Percentiles rank a stretch among this genome's conserved stretches.
Evolutionary conservation across 2,329 filamentous ascomycete species (phyloP).

Genomic region (Emydomyces testavorans): DNA sequence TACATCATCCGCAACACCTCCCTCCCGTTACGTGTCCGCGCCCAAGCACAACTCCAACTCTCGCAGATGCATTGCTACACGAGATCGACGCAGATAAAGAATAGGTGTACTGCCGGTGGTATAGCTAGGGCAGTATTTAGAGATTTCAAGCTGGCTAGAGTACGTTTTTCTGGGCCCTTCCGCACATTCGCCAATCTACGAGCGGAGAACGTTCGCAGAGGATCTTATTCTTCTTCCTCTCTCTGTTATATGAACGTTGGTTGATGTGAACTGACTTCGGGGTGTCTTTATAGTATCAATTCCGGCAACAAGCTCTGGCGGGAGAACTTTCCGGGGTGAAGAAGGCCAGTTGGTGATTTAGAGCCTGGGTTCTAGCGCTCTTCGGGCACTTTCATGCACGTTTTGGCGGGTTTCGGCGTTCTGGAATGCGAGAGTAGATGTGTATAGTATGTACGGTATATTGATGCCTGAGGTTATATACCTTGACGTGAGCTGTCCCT

Average conservation of each 20-base stretch:
- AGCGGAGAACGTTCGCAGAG: neutral
- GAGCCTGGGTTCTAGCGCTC: neutral
- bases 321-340: slow-evolving; percentile 83
- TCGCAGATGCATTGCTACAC: slow-evolving; percentile 96
- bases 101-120: slow-evolving; percentile 86
- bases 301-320: slow-evolving; percentile 75
- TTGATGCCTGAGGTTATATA: too few relatives aligned
- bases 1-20: slow-evolving; percentile 91
- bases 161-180: slow-evolving; percentile 41
- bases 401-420: neutral
- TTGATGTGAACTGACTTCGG: slow-evolving; percentile 17
- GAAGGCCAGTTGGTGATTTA: slow-evolving; percentile 85
- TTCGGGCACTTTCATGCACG: neutral
- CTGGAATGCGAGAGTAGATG: neutral
- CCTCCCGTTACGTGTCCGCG: slow-evolving; percentile 67
- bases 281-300: slow-evolving; percentile 60
- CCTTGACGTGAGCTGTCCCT: too few relatives aligned
- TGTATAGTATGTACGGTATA: slow-evolving; percentile 7
- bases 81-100: slow-evolving; percentile 81
- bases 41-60: slow-evolving; percentile 85
- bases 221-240: slow-evolving; percentile 1
- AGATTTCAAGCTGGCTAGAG: slow-evolving; percentile 83
- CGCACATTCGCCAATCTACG: neutral
- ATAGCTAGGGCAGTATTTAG: slow-evolving; percentile 80
- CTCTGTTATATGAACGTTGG: neutral